Base-by-base conservation (phyloP, 1,139 yeast species). In the Torulaspora globosa region DNA sequence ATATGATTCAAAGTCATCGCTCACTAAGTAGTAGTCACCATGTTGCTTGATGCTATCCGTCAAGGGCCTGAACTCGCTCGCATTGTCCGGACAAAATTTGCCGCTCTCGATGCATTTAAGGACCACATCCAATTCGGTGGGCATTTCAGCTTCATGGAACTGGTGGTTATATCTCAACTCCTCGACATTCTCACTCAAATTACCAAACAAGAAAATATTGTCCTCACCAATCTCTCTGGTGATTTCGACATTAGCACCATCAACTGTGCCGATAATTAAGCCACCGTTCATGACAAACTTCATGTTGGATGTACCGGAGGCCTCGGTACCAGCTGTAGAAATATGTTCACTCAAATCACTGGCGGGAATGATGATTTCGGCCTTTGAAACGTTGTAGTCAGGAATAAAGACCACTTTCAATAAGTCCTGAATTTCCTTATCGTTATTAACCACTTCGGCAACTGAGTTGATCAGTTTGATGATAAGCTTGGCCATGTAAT, bases 281-380 rank as follows among this genome's bases (percentile, higher is more conserved):
- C 97, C 97, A 68, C 96, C 97, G 63, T 88, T 89, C 69, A 89
- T 72, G 26, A 89, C 96, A 65, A 89, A 89, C 71, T 89, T 90
- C 97, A 89, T 89, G 72, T 89, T 89, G 39, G 95, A 85, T 37
- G 97, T 89, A 66, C 97, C 97, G 1, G 95, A 84, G 21, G 96
- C 97, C 68, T 89, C 97, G 19, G 97, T 89, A 59, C 97, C 97
- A 9, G 97, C 97, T 40, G 97, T 89, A n/a, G 96, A 88, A 56
- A 89, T 90, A 70, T 89, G 97, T 69, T 89, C 94, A 41, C 95
- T 84, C 61, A 89, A 74, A 65, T 89, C 97, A 36, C 92, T 82
- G 14, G 92, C 97, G 18, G 97, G 96, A 54, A 80, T 76, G 60
- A 90, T 87, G 49, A 88, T 78, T 70, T 90, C 96, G 0, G 97